These are phyloP conservation scores for Polytrichum formosum DNA, from an alignment of 225 moss, liverwort and hornwort species.

Conservation along the genomic window DNA sequence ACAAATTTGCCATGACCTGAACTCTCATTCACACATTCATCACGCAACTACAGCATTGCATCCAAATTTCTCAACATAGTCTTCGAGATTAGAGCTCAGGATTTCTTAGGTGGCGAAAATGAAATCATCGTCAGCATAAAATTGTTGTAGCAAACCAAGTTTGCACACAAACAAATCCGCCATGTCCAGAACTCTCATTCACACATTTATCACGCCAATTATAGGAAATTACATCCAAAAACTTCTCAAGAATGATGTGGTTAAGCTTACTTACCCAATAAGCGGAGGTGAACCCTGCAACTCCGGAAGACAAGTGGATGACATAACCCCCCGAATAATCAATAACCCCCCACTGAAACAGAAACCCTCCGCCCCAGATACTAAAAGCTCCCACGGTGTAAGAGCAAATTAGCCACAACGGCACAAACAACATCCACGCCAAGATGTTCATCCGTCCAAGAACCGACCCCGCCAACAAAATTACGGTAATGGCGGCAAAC, in stretches of 20 bases:
- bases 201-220: not conserved
- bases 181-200: no score
- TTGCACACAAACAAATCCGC: not conserved
- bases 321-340: conserved; percentile 53
- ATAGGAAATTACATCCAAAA: not conserved
- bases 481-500: conserved; percentile 47
- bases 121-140: not conserved
- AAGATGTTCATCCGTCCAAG: conserved; percentile 46
- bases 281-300: conserved; percentile 37
- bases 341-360: conserved; percentile 55
- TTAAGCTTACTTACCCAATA: conserved; percentile 22
- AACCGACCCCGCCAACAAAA: conserved; percentile 37
- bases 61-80: not conserved
- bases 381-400: conserved; percentile 52
- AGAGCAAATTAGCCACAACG: conserved; percentile 41
- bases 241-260: not conserved
- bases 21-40: not conserved
- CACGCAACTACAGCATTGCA: not conserved
- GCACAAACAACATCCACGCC: conserved; percentile 55
- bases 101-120: not conserved
- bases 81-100: not conserved
- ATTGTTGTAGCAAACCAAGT: no score
- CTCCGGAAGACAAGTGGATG: conserved; percentile 46
- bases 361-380: conserved; percentile 45
- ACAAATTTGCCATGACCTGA: no score